phyloP scores from a whole-genome alignment of 768 basidiomycete genomes.

The Omphalotus guepiniiformis region DNA sequence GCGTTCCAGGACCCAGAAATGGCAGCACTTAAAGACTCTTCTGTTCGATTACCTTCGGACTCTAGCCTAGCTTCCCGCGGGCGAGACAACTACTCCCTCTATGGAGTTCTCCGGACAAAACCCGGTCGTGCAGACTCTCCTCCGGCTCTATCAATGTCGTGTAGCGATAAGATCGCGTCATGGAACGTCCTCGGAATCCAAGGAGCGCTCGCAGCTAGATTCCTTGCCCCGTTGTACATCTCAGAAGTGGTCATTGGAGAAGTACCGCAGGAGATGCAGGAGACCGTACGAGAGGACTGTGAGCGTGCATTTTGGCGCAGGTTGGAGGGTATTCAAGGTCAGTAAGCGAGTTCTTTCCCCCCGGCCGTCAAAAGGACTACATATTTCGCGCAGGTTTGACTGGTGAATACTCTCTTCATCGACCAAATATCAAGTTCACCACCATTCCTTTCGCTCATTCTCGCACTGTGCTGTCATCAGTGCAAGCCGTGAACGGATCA shows the following conservation, averaged over 20 bases:
- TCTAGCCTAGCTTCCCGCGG: conserved; percentile 58
- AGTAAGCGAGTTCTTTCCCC: conserved; percentile 10
- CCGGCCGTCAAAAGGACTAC: background rate
- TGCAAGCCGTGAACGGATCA: conserved; percentile 31
- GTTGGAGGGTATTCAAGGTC: conserved; percentile 41
- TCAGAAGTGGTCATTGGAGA: conserved; percentile 68
- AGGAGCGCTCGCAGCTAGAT: conserved; percentile 64
- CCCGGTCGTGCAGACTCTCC: conserved; percentile 90
- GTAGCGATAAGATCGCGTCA: conserved; percentile 89
- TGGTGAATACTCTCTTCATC: conserved; percentile 47
- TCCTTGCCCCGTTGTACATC: conserved; percentile 54
- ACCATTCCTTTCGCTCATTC: conserved; percentile 55
- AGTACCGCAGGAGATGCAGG: conserved; percentile 39
- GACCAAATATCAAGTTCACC: conserved; percentile 58
- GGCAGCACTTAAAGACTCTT: conserved; percentile 62
- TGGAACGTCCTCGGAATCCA: conserved; percentile 87
- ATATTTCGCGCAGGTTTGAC: conserved; percentile 13
- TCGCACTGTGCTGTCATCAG: conserved; percentile 29
- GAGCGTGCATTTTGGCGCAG: conserved; percentile 62
- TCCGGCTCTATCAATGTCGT: conserved; percentile 82
- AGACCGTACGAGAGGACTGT: conserved; percentile 54
- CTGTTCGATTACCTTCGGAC: conserved; percentile 22
- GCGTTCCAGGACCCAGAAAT: conserved; percentile 68
- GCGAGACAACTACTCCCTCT: conserved; percentile 69
- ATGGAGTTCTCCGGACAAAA: conserved; percentile 85